Evolutionary conservation across 2,329 filamentous ascomycete genomes (phyloP).

Genomic region (Fusarium chlamydosporum): DNA sequence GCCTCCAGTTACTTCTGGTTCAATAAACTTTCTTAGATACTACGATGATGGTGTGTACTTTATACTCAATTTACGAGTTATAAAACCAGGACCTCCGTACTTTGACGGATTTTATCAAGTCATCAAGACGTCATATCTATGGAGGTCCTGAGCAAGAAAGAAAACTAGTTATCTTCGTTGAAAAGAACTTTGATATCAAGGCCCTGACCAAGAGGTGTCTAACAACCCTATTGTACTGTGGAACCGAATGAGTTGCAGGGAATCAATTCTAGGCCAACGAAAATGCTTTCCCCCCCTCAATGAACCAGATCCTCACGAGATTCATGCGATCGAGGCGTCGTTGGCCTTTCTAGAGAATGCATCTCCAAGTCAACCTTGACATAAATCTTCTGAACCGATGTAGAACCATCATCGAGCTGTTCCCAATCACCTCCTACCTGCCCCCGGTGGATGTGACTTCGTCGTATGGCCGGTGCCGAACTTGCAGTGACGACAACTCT

Average conservation of each 20-base stretch:
- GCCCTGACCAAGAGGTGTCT: too few species aligned
- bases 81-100: too few species aligned
- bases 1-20: too few species aligned
- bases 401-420: conserved; percentile 3
- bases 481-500: conserved; percentile 9
- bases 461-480: neutral
- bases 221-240: too few species aligned
- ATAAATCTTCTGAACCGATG: conserved; percentile 12
- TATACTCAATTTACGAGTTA: too few species aligned
- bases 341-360: conserved; percentile 6
- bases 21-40: too few species aligned
- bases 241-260: neutral
- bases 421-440: conserved; percentile 9
- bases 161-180: too few species aligned
- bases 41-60: too few species aligned
- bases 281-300: neutral
- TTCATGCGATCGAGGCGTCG: neutral
- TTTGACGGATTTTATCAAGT: too few species aligned
- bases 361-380: conserved; percentile 27
- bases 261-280: neutral
- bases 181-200: too few species aligned
- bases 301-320: conserved; percentile 7
- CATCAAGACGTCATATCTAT: too few species aligned
- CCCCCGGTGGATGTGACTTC: neutral
- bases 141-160: too few species aligned